Evolutionary conservation across 129 eudicot species (phyloP), one percentile per base, ranked within the genome.

Genomic region (Helianthus tuberosus): DNA sequence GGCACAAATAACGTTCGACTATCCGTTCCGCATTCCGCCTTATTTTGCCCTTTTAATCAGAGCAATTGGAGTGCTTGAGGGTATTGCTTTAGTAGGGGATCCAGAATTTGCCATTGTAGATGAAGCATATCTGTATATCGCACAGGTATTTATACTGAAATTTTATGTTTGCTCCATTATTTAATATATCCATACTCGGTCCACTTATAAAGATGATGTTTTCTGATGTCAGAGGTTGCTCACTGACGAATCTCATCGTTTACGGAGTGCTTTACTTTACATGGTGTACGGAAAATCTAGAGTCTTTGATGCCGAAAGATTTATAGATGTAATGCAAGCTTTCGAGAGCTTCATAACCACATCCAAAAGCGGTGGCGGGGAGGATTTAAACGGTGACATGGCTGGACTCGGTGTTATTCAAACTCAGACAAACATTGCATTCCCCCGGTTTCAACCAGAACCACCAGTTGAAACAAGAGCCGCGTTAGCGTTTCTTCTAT

Each of bases 321-420:
- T 95, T 54, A 91, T 95, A 41, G 99, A 95, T 72, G 99, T 95
- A 16, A 95, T 95, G 99, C 96, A 95, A 89, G 99, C 99, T 53
- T 95, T 95, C 66, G 99, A 95, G 80, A 91, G 76, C 74, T 95
- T 95, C 75, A 91, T 89, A 65, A 86, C 90, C 64, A 96, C 99
- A 3, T 97, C 99, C 43, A 95, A 91, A 85, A 95, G 99, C 72
- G 99, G 99, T 71, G 99, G 99, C 16, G 99, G 99, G 53, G 99
- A 91, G 77, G 71, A 83, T 69, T 65, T 95, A 53, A 89, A 83
- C 16, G 99, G 99, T 75, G 82, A 84, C 72, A 95, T 95, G 99
- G 99, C 99, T 38, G 99, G 85, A 77, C 99, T 95, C 58, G 99
- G 99, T 41, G 25, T 95, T 69, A 68, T 91, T 64, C 90, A 81